A percentile compares a stretch with the other conserved stretches of the same genome.
These are phyloP conservation scores for Circinella minor DNA, from an alignment of 371 early-diverging fungal species.

Conservation along the genomic window DNA sequence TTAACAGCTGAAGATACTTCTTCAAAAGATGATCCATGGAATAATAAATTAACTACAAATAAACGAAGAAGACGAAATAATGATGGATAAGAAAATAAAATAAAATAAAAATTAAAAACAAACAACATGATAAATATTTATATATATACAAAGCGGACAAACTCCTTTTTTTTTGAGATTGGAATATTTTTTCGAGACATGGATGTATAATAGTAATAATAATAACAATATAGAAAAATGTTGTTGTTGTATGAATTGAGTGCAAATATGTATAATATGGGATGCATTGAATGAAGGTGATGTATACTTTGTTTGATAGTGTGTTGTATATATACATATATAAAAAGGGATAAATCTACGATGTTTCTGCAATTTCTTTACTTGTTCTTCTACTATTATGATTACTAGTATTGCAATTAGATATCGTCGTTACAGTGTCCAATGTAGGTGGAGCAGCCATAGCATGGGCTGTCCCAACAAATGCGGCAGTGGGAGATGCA, in stretches of 20 bases:
- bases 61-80: slow-evolving; percentile 12
- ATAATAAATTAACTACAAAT: neutral
- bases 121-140: neutral
- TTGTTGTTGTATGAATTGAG: too few species aligned
- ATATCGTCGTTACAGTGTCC: slow-evolving; percentile 45
- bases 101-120: neutral
- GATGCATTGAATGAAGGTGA: too few species aligned
- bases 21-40: slow-evolving; percentile 41
- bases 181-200: too few species aligned
- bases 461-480: slow-evolving; percentile 38
- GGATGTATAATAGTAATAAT: too few species aligned
- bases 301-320: neutral
- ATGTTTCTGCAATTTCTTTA: neutral
- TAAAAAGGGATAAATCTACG: too few species aligned
- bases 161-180: too few species aligned
- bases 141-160: too few species aligned
- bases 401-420: slow-evolving; percentile 21
- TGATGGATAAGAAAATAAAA: neutral
- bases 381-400: slow-evolving; percentile 2
- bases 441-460: slow-evolving; percentile 41
- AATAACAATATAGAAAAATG: too few species aligned
- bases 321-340: too few species aligned
- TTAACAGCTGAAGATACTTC: slow-evolving; percentile 86
- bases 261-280: too few species aligned
- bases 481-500: slow-evolving; percentile 27